Evolutionary conservation across 306 rosid genomes (phyloP).

Genomic region (Dryas drummondii): DNA sequence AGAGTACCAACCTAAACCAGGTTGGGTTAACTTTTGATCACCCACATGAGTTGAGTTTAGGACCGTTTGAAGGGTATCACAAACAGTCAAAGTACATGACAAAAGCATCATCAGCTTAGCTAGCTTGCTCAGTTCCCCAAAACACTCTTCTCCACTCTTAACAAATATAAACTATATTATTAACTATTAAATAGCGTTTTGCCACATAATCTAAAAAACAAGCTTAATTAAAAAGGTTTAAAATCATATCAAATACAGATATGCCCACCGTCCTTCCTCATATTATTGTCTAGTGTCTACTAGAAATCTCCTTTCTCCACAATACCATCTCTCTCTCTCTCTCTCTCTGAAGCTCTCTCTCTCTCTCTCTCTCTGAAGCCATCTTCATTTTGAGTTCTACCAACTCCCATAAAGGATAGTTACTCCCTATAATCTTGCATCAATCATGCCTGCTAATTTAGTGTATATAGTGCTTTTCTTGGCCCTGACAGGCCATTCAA

Average conservation of each 20-base stretch:
- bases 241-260: conserved; percentile 25
- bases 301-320: conserved; percentile 31
- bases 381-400: conserved; percentile 13
- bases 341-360: conserved; percentile 1
- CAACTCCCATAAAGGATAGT: background rate
- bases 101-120: conserved; percentile 9
- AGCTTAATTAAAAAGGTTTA: conserved; percentile 18
- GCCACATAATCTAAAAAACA: conserved; percentile 9
- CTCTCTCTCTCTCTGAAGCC: background rate
- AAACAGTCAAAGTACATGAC: conserved; percentile 18
- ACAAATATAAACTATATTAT: conserved; percentile 6
- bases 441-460: conserved; percentile 55
- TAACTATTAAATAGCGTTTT: background rate
- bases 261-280: conserved; percentile 27
- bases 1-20: conserved; percentile 19
- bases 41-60: conserved; percentile 41
- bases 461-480: conserved; percentile 52
- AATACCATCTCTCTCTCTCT: background rate
- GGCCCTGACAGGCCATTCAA: conserved; percentile 62
- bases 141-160: conserved; percentile 12
- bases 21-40: conserved; percentile 38
- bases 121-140: conserved; percentile 37
- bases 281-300: conserved; percentile 24
- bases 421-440: conserved; percentile 10
- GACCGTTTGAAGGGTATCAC: conserved; percentile 55